Evolutionary conservation across 2,329 filamentous ascomycete species (phyloP), one percentile per base, ranked within the genome.

Genomic region (Volutella citrinella): DNA sequence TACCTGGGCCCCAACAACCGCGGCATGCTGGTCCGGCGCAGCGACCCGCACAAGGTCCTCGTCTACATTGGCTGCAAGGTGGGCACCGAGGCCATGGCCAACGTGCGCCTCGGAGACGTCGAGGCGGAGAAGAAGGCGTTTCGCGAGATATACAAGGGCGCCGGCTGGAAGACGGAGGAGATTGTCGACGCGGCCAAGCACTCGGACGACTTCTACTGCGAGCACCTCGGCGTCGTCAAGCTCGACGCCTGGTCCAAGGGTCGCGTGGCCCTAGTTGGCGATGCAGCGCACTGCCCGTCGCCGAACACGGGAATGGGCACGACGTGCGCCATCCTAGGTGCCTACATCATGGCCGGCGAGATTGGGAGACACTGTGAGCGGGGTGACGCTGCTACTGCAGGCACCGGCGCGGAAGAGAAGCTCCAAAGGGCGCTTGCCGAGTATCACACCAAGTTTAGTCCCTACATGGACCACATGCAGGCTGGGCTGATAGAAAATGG

Each of bases 301-400:
- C 63, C 68, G 1, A 40, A 69, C 5, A 70, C 67, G 0, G 77
- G 76, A 0, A 66, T 71, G 58, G 75, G 76, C 1, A 76, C 72
- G 0, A 69, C 67, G 3, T 45, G 61, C 1, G 66, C 67, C 0
- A 47, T 80, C 0, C 49, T 72, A 1, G 69, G 69, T 0, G 72
- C 74, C 1, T 81, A 80, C 46, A 55, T 78, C 4, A 59, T 82
- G 5, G 76, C 76, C 0, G 77, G 77, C 3, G 76, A 77, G 54
- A 42, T 42, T 28, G n/a, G n/a, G n/a, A n/a, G n/a, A n/a, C n/a
- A n/a, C n/a, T n/a, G n/a, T n/a, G n/a, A n/a, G n/a, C n/a, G n/a
- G n/a, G n/a, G n/a, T n/a, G n/a, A n/a, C n/a, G n/a, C n/a, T n/a
- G n/a, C n/a, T n/a, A n/a, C n/a, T n/a, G n/a, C n/a, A n/a, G n/a